These are phyloP conservation scores for Penicillium brasilianum DNA, from an alignment of 2,329 filamentous ascomycete genomes.

Conservation along the genomic window DNA sequence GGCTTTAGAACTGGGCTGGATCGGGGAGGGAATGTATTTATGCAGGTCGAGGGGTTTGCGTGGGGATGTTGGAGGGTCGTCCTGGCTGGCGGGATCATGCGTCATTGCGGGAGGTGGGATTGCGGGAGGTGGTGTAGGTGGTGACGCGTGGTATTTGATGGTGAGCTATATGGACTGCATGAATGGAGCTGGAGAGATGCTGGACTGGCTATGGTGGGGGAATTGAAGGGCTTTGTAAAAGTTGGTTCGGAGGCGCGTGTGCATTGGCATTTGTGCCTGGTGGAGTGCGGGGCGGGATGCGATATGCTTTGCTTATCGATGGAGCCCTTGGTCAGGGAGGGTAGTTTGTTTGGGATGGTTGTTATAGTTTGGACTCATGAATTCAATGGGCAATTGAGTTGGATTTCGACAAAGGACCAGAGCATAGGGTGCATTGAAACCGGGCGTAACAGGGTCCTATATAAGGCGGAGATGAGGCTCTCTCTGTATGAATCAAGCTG, in stretches of 20 bases:
- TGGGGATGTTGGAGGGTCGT: not conserved
- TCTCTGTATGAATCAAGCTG: slow-evolving; percentile 19
- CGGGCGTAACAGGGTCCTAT: not conserved
- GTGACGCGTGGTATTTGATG: not conserved
- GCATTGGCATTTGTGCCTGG: not conserved
- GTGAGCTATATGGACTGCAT: not conserved
- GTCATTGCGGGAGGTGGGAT: not conserved
- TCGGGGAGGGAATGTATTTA: not conserved
- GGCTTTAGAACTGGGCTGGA: slow-evolving; percentile 27
- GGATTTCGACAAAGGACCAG: not conserved
- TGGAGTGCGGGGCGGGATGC: slow-evolving; percentile 1
- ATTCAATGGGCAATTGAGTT: not conserved
- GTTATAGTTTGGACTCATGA: not conserved
- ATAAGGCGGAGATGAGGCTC: slow-evolving; percentile 8
- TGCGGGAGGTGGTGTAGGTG: not conserved
- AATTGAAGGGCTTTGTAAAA: not conserved
- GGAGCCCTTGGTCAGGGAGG: not conserved
- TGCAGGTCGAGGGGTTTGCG: not conserved
- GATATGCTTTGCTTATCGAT: slow-evolving; percentile 12
- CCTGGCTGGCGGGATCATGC: not conserved
- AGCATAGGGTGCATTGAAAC: not conserved
- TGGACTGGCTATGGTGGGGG: not conserved
- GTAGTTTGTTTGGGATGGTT: not conserved
- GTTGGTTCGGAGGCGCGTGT: not conserved
- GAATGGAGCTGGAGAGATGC: not conserved